Base-by-base conservation (phyloP, 2,329 filamentous ascomycete species). In the Corinectria fuckeliana region DNA sequence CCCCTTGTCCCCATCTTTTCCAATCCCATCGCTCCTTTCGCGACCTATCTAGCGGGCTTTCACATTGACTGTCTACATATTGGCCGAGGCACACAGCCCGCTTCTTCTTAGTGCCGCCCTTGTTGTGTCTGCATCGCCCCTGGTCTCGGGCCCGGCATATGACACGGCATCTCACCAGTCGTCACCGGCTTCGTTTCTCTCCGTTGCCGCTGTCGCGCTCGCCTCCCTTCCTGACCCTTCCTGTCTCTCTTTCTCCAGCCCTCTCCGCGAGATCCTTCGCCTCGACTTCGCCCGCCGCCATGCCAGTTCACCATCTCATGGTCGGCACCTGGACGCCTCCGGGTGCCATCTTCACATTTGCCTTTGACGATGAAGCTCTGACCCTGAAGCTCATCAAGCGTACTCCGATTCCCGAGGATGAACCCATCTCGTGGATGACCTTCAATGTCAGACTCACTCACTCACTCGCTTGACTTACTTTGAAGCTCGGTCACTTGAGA, bases 371-470 rank as follows among this genome's bases (percentile, higher is more conserved):
- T 68, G 90, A 93, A 76, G 87, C 86, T 36, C 80, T 93, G 65
- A 89, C 88, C 6, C 78, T 96, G 61, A 85, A 89, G 66, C 77
- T 95, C 71, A 79, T 96, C 72, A 93, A 94, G 80, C 88, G 89
- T 69, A 95, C 91, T 1, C 86, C 88, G 58, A 95, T 96, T 56
- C 89, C 91, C 4, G 78, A 90, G 51, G 90, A 94, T 64, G 91
- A 96, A 77, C 91, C 92, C 7, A 95, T 96, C 66, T 96, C 92
- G 60, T 96, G 92, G 92, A 94, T 96, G 90, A 89, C 91, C 14
- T 94, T 96, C 71, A 90, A 92, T 75, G 91, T 92, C 80, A 78
- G 89, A 71, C n/a, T 18, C 38, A 9, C 9, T 20, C 9, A 18
- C 23, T 28, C 14, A 18, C 36, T 38, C n/a, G 20, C 36, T 14